Base-by-base conservation (phyloP, 108 stramenopile species). In the Bacterosira constricta region DNA sequence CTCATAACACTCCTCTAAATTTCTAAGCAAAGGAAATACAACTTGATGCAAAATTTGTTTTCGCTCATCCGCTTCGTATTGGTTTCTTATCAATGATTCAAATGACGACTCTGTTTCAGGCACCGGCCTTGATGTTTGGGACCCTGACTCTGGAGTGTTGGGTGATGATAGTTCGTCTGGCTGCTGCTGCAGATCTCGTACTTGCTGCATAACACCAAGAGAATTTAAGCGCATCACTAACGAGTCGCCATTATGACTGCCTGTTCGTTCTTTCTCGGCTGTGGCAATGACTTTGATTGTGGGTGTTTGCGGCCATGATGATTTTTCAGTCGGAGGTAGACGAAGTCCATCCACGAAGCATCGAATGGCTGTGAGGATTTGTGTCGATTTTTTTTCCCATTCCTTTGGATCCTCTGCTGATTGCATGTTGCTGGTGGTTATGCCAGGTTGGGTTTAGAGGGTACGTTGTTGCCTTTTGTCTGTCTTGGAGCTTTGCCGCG, bases 281-380 rank as follows among this genome's bases (percentile, higher is more conserved):
- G 38, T 62, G 46, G 25, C 45, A 17, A 35, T 37, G 18, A 34
- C 9, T 37, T 51, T 52, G 66, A 21, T 17, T n/a, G 6, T 31
- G n/a, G 2, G 2, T 10, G 54, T n/a, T 29, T 66, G 27, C 57
- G 42, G 30, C 47, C 35, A 59, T 30, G 35, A 3, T 13, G 0
- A 45, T 27, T 31, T 27, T 15, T 11, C 54, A 47, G 39, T 46
- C 26, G 71, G 66, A 21, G 71, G 66, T 4, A 71, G 55, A 13
- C 79, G 49, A 35, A 80, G 45, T 11, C 60, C 79, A 60, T 80
- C 79, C 13, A 80, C 31, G 39, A 80, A 50, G 29, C 61, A 68
- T 66, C 71, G 71, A 21, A 73, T 80, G 8, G 39, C 62, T 37
- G 29, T 15, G 32, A 80, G 71, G 17, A 73, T 36, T 63, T 56